A percentile compares a stretch with the other conserved stretches of the same genome.
Evolutionary conservation across 1,284 basidiomycete genomes (phyloP).

Genomic region (Mycena citricolor): DNA sequence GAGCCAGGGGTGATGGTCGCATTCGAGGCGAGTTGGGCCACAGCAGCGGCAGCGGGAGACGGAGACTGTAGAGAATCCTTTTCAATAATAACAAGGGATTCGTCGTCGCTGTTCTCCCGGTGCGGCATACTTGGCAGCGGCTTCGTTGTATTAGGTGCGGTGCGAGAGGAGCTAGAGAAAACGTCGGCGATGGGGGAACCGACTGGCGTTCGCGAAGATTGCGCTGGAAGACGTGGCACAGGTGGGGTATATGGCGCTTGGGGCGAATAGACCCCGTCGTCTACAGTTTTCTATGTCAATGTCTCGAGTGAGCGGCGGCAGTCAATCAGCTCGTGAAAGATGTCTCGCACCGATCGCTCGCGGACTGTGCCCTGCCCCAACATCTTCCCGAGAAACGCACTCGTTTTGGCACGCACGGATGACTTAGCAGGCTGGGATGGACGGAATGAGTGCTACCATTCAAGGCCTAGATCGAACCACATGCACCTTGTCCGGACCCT

Average conservation of each 20-base stretch:
- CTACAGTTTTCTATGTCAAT: constrained; percentile 45
- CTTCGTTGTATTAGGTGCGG: constrained; percentile 50
- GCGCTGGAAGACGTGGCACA: constrained; percentile 65
- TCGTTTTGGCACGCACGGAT: constrained; percentile 73
- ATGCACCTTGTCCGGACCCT: constrained; percentile 41
- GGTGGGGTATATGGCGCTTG: constrained; percentile 50
- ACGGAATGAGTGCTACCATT: not conserved
- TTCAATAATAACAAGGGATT: constrained; percentile 56
- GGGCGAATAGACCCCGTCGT: constrained; percentile 30
- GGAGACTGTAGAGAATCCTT: constrained; percentile 38
- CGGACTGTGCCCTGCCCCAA: constrained; percentile 60
- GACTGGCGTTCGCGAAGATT: constrained; percentile 38
- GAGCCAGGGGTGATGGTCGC: constrained; percentile 31
- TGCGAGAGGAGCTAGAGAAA: constrained; percentile 40
- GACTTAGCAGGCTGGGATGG: constrained; percentile 48
- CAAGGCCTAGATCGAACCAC: not conserved
- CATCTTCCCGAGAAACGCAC: constrained; percentile 76
- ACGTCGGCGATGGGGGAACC: constrained; percentile 53
- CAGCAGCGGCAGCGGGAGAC: constrained; percentile 26
- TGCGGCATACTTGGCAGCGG: constrained; percentile 59
- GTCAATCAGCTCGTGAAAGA: constrained; percentile 8
- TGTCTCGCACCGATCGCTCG: constrained; percentile 64
- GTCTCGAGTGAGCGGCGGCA: no score
- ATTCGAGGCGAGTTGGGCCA: constrained; percentile 22
- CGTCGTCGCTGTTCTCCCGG: constrained; percentile 47